phyloP scores from a whole-genome alignment of 148 eudicot species.

The Beta vulgaris region DNA sequence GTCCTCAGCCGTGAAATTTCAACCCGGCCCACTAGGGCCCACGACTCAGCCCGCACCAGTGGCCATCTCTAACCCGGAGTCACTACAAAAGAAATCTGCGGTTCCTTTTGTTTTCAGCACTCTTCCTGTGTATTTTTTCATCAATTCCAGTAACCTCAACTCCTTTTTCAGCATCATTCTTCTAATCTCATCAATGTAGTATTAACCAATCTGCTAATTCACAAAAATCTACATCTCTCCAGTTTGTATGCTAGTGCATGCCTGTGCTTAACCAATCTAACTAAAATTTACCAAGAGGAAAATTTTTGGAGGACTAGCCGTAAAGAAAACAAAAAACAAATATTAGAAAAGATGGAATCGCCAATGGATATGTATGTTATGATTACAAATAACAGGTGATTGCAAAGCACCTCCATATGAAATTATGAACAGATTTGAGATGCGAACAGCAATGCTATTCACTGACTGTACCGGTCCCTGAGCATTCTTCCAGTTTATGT shows the following conservation, averaged over 20 bases:
- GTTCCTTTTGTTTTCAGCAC: too few relatives aligned
- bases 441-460: conserved; percentile 23
- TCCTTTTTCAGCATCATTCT: too few relatives aligned
- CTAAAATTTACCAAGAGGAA: not conserved
- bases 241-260: not conserved
- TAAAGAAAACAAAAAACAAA: not conserved
- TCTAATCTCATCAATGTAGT: not conserved
- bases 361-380: not conserved
- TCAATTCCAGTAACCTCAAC: too few relatives aligned
- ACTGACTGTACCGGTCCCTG: conserved; percentile 55
- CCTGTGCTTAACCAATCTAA: conserved; percentile 5
- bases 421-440: not conserved
- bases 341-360: not conserved
- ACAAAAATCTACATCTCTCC: conserved; percentile 27
- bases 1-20: too few relatives aligned
- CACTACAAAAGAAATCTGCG: too few relatives aligned
- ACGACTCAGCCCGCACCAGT: too few relatives aligned
- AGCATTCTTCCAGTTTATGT: conserved; percentile 64
- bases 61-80: too few relatives aligned
- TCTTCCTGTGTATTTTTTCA: too few relatives aligned
- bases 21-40: too few relatives aligned
- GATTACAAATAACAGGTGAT: not conserved
- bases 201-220: not conserved
- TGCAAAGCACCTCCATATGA: not conserved
- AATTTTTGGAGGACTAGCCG: not conserved